Percentiles rank a stretch among this genome's conserved stretches.
These are phyloP conservation scores for Sarocladiaceae sp. DNA, from an alignment of 2,329 filamentous ascomycete genomes.

Conservation along the genomic window DNA sequence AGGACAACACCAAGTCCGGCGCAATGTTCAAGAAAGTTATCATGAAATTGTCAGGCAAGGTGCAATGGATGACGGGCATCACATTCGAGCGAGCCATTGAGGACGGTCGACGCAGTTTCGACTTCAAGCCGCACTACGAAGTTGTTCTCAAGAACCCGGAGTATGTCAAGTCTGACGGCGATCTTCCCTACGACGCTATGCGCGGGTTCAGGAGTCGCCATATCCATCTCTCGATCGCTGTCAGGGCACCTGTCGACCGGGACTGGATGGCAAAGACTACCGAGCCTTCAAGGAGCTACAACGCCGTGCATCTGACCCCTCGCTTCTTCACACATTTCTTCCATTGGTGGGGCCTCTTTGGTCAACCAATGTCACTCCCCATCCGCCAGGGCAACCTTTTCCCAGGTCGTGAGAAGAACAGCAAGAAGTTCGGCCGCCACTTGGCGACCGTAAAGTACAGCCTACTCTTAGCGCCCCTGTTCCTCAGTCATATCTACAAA, in stretches of 20 bases:
- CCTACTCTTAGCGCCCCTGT: conserved; percentile 82
- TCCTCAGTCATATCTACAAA: conserved; percentile 96
- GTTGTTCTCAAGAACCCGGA: conserved; percentile 78
- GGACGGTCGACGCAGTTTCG: conserved; percentile 68
- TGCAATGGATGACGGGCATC: conserved; percentile 84
- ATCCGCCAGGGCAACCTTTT: conserved; percentile 88
- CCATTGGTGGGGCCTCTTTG: conserved; percentile 95
- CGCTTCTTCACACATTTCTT: conserved; percentile 99
- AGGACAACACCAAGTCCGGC: conserved; percentile 61
- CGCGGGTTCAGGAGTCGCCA: conserved; percentile 93
- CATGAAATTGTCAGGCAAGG: conserved; percentile 96
- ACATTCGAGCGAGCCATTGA: conserved; percentile 84
- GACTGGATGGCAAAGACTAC: conserved; percentile 76
- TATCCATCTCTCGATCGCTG: conserved; percentile 89
- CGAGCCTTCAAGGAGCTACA: conserved; percentile 83
- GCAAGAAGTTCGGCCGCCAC: conserved; percentile 96
- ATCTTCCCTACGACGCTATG: conserved; percentile 78
- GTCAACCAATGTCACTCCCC: conserved; percentile 87
- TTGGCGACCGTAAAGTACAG: conserved; percentile 99
- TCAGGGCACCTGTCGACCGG: conserved; percentile 78
- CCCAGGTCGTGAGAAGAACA: conserved; percentile 89
- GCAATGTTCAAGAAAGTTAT: conserved; percentile 96
- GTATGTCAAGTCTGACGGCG: conserved; percentile 55
- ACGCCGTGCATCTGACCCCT: conserved; percentile 88
- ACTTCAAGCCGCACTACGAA: conserved; percentile 89